Conservation (phyloP, 1,284 basidiomycete genomes). For the Apiotrichum brassicae region DNA sequence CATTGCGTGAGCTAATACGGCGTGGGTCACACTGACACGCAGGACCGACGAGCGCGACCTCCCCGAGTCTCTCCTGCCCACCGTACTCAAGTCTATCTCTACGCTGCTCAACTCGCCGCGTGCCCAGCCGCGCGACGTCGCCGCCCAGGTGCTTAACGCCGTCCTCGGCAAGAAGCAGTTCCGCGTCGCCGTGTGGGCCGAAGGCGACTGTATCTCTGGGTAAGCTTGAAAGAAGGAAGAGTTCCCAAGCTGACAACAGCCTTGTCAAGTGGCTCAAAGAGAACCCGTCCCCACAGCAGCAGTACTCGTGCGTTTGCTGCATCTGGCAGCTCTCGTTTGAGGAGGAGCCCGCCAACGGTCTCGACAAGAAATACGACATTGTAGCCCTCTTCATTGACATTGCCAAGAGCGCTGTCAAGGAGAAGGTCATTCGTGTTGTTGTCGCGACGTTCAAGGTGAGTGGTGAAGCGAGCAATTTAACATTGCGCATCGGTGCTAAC, state of each 20-base stretch:
- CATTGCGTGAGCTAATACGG: slow-evolving; percentile 54
- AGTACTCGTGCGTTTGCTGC: slow-evolving; percentile 86
- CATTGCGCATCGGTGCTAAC: not conserved
- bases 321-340: slow-evolving; percentile 94
- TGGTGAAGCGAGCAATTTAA: not conserved
- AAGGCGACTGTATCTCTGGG: slow-evolving; percentile 45
- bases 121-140: slow-evolving; percentile 68
- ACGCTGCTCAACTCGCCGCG: slow-evolving; percentile 55
- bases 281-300: slow-evolving; percentile 74
- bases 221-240: no score
- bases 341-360: slow-evolving; percentile 69
- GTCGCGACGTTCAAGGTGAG: slow-evolving; percentile 80
- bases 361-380: slow-evolving; percentile 86
- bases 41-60: slow-evolving; percentile 49
- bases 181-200: slow-evolving; percentile 53
- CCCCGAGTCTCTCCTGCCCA: slow-evolving; percentile 55
- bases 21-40: not conserved
- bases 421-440: slow-evolving; percentile 94
- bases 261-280: slow-evolving; percentile 70
- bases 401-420: slow-evolving; percentile 86
- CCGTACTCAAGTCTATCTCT: slow-evolving; percentile 62
- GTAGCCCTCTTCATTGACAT: slow-evolving; percentile 80
- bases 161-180: slow-evolving; percentile 74
- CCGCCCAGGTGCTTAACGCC: slow-evolving; percentile 81
- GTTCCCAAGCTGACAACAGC: slow-evolving; percentile 45